A percentile compares a stretch with the other conserved stretches of the same genome.
Conservation (phyloP, 176 grass and related monocot genomes). For the Cymbopogon citratus region DNA sequence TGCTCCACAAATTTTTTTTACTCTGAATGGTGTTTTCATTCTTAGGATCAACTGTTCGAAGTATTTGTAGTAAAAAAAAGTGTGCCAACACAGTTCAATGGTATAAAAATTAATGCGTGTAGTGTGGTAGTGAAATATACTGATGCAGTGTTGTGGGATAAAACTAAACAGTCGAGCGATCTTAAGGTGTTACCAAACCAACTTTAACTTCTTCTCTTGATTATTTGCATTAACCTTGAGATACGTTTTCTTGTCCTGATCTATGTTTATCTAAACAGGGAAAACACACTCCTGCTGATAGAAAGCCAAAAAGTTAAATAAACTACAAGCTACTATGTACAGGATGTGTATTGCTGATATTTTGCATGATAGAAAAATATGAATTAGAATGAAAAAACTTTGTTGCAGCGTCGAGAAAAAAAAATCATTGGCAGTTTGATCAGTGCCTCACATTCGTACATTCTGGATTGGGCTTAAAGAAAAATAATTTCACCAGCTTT, state of each 20-base stretch:
- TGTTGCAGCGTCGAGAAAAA: neutral
- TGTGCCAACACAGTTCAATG: neutral
- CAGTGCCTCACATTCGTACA: neutral
- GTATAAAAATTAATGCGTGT: neutral
- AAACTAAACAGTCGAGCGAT: neutral
- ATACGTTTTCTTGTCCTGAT: neutral
- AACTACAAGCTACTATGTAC: neutral
- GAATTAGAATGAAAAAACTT: neutral
- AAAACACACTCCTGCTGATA: neutral
- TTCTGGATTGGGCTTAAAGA: neutral
- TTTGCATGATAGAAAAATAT: neutral
- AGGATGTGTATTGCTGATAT: neutral
- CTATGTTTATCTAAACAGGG: neutral
- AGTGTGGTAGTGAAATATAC: too few species aligned
- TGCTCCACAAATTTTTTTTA: too few species aligned
- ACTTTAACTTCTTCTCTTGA: neutral
- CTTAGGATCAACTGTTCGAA: too few species aligned
- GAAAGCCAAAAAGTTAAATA: neutral
- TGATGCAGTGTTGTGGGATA: neutral
- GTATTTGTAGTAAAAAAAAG: neutral
- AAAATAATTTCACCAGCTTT: neutral
- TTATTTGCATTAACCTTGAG: neutral
- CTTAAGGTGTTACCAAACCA: neutral
- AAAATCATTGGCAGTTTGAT: neutral
- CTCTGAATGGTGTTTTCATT: too few species aligned